Evolutionary conservation across 495 filamentous ascomycete genomes (phyloP), one percentile per base, ranked within the genome.

Genomic region (Trichoderma reesei): DNA sequence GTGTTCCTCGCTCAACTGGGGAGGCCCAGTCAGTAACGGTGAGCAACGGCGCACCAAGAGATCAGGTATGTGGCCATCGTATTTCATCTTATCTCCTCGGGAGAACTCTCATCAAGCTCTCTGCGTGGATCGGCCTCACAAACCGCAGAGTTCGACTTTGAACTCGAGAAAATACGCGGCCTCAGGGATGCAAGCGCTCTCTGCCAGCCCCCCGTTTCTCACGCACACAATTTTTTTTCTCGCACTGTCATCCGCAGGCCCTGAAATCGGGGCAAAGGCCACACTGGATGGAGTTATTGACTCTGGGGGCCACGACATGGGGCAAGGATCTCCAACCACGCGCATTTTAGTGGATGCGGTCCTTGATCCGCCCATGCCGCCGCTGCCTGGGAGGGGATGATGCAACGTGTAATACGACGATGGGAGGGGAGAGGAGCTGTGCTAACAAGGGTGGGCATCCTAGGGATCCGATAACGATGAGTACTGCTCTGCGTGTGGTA

Each of bases 401-500:
- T 56, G 51, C 51, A 56, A 56, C 51, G 51, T 56, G 51, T 56
- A 56, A 56, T 56, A 34, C 51, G 26, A 56, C 51, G 4, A 56
- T 56, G 51, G 20, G 51, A 33, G 37, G 59, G 31, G 36, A 34
- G 41, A 20, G 48, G n/a, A n/a, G n/a, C 59, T 61, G 10, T 61
- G 36, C 36, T 61, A 18, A 39, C 59, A 18, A 61, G 59, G 14
- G 36, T 38, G 59, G 59, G 34, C 34, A 39, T 42, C 59, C 61
- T 44, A 63, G 61, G 61, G 61, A 4, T 39, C 31, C 68, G 89
- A 95, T 60, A 96, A 96, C 71, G 89, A 91, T 67, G 94, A 98
- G 68, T 85, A 87, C 68, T 98, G 94, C 75, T 82, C 83, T 60
- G 81, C 90, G 10, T 98, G 94, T 74, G 84, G 86, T 67, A 85